A percentile compares a stretch with the other conserved stretches of the same genome.
Conservation (phyloP, 176 grass and related monocot species). For the Elaeis guineensis region DNA sequence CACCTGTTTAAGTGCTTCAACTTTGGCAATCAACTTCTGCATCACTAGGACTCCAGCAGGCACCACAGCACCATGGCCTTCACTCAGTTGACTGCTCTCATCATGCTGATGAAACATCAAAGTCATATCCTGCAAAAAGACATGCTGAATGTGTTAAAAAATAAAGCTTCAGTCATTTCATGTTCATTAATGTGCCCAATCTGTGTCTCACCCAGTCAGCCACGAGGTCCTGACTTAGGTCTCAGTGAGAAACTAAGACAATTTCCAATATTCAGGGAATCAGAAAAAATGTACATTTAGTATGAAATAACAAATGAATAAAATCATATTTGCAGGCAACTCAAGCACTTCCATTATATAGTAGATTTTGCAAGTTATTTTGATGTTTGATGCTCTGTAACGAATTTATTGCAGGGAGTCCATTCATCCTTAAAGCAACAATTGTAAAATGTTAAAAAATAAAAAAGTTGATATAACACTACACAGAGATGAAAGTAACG, state of each 20-base stretch:
- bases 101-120: slow-evolving; percentile 4
- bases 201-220: too few relatives aligned
- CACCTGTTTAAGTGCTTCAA: slow-evolving; percentile 48
- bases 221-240: too few relatives aligned
- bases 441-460: too few relatives aligned
- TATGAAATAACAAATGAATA: slow-evolving; percentile 1
- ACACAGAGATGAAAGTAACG: too few relatives aligned
- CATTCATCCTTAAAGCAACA: too few relatives aligned
- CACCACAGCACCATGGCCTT: neutral
- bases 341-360: too few relatives aligned
- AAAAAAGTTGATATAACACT: neutral
- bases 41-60: slow-evolving; percentile 30
- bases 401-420: neutral
- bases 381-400: too few relatives aligned
- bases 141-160: slow-evolving; percentile 1
- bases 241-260: too few relatives aligned
- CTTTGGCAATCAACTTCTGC: slow-evolving; percentile 46
- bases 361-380: too few relatives aligned
- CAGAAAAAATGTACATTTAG: too few relatives aligned
- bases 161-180: neutral
- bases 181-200: too few relatives aligned
- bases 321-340: neutral
- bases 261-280: too few relatives aligned
- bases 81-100: neutral
- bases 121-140: slow-evolving; percentile 30